These are phyloP conservation scores for Parachaetomium inaequale DNA, from an alignment of 495 filamentous ascomycete species.

Conservation along the genomic window DNA sequence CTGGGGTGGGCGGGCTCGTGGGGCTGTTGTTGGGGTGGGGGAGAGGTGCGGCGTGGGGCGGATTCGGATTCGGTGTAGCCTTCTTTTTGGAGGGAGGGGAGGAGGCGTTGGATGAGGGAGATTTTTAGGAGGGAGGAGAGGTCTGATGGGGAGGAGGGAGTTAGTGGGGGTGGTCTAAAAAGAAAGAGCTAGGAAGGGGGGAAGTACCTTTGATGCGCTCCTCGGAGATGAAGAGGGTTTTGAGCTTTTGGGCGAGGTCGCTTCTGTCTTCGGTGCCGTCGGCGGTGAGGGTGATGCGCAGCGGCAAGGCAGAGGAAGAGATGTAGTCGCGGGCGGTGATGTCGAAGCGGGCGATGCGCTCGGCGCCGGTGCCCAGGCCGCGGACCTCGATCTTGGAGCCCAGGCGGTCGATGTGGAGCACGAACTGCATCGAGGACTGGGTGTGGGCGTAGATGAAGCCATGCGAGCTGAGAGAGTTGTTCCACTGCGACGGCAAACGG, in stretches of 20 bases:
- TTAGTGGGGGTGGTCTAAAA: neutral
- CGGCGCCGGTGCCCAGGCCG: constrained; percentile 72
- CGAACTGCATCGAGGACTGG: constrained; percentile 83
- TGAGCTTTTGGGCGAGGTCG: constrained; percentile 46
- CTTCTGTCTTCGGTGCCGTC: constrained; percentile 41
- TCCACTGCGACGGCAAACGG: constrained; percentile 76
- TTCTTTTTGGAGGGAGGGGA: constrained; percentile 69
- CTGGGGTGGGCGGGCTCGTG: constrained; percentile 31
- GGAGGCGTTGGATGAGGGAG: constrained; percentile 74
- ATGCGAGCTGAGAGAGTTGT: constrained; percentile 59
- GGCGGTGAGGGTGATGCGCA: constrained; percentile 41
- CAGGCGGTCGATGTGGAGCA: constrained; percentile 77
- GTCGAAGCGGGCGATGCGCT: constrained; percentile 75
- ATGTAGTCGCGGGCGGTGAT: constrained; percentile 72
- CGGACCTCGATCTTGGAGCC: constrained; percentile 79
- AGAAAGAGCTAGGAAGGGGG: neutral
- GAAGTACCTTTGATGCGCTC: constrained; percentile 49
- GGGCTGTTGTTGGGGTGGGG: constrained; percentile 35
- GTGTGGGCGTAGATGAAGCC: constrained; percentile 84
- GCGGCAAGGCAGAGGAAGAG: constrained; percentile 46
- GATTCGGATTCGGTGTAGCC: constrained; percentile 60
- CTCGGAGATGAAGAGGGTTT: constrained; percentile 68
- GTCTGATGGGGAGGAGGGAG: constrained; percentile 37
- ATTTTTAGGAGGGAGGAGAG: constrained; percentile 65
- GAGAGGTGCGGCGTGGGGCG: constrained; percentile 28